These are phyloP conservation scores for Botrytis deweyae DNA, from an alignment of 2,329 filamentous ascomycete species.

Conservation along the genomic window DNA sequence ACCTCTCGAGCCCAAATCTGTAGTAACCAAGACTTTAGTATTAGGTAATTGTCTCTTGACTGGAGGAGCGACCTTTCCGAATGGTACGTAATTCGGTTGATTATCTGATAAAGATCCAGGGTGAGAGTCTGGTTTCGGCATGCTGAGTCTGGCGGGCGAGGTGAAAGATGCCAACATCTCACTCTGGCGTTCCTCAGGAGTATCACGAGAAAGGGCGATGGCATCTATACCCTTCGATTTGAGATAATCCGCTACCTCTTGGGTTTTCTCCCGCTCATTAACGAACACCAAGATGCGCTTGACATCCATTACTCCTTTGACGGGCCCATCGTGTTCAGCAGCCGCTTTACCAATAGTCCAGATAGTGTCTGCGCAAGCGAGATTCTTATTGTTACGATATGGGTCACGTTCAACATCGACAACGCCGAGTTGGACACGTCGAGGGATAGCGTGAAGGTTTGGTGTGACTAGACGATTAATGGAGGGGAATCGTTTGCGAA, in stretches of 20 bases:
- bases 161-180: conserved; percentile 78
- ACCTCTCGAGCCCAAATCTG: conserved; percentile 85
- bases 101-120: conserved; percentile 44
- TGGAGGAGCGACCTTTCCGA: conserved; percentile 32
- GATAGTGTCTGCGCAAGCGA: conserved; percentile 93
- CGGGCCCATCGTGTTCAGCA: conserved; percentile 54
- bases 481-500: conserved; percentile 78
- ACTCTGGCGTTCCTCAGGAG: conserved; percentile 71
- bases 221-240: conserved; percentile 85
- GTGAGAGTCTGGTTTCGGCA: conserved; percentile 27
- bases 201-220: conserved; percentile 80
- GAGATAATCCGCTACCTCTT: conserved; percentile 77
- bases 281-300: conserved; percentile 94
- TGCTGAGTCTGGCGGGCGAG: neutral
- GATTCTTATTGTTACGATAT: conserved; percentile 86
- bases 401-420: conserved; percentile 90
- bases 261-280: conserved; percentile 88
- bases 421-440: conserved; percentile 89
- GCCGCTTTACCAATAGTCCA: conserved; percentile 86
- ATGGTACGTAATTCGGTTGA: conserved; percentile 39
- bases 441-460: conserved; percentile 92
- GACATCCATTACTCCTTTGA: conserved; percentile 59
- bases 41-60: conserved; percentile 55
- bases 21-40: conserved; percentile 90
- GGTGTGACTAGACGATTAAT: conserved; percentile 88